Base-by-base conservation (phyloP, 73 alveolate species). In the Diophrys appendiculata region DNA sequence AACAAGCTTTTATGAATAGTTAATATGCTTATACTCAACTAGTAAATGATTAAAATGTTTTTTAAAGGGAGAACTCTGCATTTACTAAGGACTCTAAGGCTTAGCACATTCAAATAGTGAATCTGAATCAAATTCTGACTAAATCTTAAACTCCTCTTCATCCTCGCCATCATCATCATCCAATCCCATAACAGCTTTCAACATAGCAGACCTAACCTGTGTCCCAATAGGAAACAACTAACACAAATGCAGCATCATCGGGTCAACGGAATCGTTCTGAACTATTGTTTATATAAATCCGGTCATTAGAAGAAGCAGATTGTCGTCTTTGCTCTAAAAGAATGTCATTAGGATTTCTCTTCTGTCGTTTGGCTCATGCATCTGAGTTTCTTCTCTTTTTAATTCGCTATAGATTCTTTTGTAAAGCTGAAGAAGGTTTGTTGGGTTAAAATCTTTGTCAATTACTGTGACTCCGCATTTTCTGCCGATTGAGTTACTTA, bases 401-500 rank as follows among this genome's bases (percentile, higher is more conserved):
- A 11, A 5, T 11, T 5, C 5, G 18, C n/a, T 5, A 43, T 18
- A 5, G 5, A 11, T 5, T 18, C 5, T 43, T 43, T 43, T 5
- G 60, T 43, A 43, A 18, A 43, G 60, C 5, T 43, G 60, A 18
- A 43, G 5, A 43, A 43, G 5, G 18, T 18, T 43, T 11, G 18
- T 43, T 5, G 60, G 60, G 18, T 29, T 11, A 23, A 29, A 70
- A 0, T 70, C 68, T 2, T 1, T 5, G 14, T 29, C 64, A 26
- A 22, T 33, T 29, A 29, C 78, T 54, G 33, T 23, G 1, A 70
- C 78, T 31, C 78, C 78, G 2, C 30, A 30, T 31, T 22, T 13
- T 33, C 29, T 70, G 14, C 78, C 78, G 35, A 70, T 33, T 1
- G 78, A 35, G 33, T 29, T 70, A 70, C 65, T 29, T 22, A 70